phyloP scores from a whole-genome alignment of 208 protist species.

The Trypanosoma theileri region DNA sequence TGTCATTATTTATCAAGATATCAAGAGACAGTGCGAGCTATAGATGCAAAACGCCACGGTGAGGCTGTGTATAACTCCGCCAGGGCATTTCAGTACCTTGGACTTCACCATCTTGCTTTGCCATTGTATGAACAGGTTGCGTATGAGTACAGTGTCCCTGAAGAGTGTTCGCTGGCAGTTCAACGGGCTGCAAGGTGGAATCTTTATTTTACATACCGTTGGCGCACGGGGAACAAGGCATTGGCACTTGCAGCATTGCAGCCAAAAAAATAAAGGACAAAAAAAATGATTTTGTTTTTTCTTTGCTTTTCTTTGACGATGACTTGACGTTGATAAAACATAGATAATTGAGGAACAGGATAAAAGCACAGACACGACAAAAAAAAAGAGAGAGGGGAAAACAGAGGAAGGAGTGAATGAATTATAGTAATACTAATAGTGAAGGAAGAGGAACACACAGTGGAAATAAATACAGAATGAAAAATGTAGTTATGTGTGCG shows the following conservation, averaged over 20 bases:
- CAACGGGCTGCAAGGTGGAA: constrained; percentile 74
- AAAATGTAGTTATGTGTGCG: not conserved
- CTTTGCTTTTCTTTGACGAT: not conserved
- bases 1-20: constrained; percentile 78
- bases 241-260: constrained; percentile 63
- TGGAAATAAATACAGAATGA: too few species aligned
- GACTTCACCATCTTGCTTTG: constrained; percentile 59
- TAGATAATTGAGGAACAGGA: too few species aligned
- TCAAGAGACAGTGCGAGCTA: constrained; percentile 46
- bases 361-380: too few species aligned
- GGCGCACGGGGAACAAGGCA: constrained; percentile 54
- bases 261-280: not conserved
- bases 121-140: constrained; percentile 84
- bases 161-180: constrained; percentile 61
- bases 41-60: constrained; percentile 44
- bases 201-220: constrained; percentile 79
- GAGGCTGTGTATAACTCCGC: constrained; percentile 89
- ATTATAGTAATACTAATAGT: too few species aligned
- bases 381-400: too few species aligned
- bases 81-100: constrained; percentile 72
- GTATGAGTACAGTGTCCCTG: constrained; percentile 54
- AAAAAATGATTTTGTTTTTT: not conserved
- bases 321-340: not conserved
- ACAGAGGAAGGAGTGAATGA: too few species aligned
- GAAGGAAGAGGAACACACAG: too few species aligned